A percentile compares a stretch with the other conserved stretches of the same genome.
phyloP scores from a whole-genome alignment of 495 filamentous ascomycete genomes.

The Pyrenula massariospora region DNA sequence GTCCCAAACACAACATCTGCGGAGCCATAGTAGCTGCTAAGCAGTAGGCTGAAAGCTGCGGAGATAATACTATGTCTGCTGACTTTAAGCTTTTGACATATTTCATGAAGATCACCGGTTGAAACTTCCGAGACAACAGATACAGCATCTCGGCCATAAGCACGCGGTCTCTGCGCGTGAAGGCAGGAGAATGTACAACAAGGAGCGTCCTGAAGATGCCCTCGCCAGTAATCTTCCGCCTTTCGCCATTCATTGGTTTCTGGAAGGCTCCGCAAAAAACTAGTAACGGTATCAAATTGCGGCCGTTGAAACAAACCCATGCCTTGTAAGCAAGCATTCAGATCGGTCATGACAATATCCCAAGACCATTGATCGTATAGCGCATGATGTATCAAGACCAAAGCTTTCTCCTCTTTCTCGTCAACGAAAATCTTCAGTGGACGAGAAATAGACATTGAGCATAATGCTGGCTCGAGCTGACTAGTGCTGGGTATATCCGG shows the following conservation, averaged over 20 bases:
- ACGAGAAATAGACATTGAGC: conserved; percentile 33
- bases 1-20: conserved; percentile 64
- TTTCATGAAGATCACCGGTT: conserved; percentile 14
- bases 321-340: conserved; percentile 27
- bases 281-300: conserved; percentile 18
- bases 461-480: conserved; percentile 14
- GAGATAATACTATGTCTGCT: conserved; percentile 54
- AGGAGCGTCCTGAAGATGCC: conserved; percentile 30
- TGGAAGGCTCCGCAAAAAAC: conserved; percentile 22
- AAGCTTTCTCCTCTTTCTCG: conserved; percentile 18
- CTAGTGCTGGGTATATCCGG: conserved; percentile 17
- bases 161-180: not conserved
- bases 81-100: conserved; percentile 12
- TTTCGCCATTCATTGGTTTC: conserved; percentile 12
- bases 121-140: conserved; percentile 1
- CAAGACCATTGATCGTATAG: conserved; percentile 80
- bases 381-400: conserved; percentile 55
- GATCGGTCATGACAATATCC: conserved; percentile 56
- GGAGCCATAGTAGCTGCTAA: conserved; percentile 46
- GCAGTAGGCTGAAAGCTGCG: conserved; percentile 52
- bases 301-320: conserved; percentile 6
- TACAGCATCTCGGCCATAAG: not conserved
- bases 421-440: conserved; percentile 47
- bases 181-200: conserved; percentile 5
- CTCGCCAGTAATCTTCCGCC: conserved; percentile 55